phyloP scores from a whole-genome alignment of 2,329 filamentous ascomycete species.

The Pyricularia sp. region DNA sequence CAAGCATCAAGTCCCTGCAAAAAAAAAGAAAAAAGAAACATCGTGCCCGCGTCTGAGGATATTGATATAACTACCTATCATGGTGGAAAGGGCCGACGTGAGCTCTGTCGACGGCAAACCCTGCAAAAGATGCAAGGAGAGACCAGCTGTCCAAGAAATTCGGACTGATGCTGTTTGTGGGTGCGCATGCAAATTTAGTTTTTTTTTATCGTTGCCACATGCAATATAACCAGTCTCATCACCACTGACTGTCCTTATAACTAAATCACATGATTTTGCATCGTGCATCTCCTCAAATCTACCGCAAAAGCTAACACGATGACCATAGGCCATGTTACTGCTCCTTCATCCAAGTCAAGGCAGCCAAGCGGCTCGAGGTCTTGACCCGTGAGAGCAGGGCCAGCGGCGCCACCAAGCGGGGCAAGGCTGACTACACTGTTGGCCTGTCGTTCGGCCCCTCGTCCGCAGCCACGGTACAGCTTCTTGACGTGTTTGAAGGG shows the following conservation, averaged over 20 bases:
- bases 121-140: constrained; percentile 6
- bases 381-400: constrained; percentile 38
- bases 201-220: not conserved
- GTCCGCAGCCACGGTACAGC: constrained; percentile 66
- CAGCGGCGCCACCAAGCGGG: constrained; percentile 13
- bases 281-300: not conserved
- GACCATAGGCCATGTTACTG: constrained; percentile 62
- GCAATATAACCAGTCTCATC: not conserved
- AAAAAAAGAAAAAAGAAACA: too few relatives aligned
- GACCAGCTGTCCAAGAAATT: not conserved
- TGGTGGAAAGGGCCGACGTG: not conserved
- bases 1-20: not conserved
- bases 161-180: constrained; percentile 6
- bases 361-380: constrained; percentile 58
- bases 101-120: constrained; percentile 5
- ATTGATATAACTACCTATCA: not conserved
- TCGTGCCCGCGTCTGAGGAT: not conserved
- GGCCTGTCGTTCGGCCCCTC: constrained; percentile 78
- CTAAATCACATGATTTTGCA: not conserved
- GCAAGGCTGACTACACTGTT: constrained; percentile 47
- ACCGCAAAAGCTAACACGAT: not conserved
- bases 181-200: not conserved
- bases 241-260: not conserved
- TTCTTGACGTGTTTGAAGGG: constrained; percentile 55
- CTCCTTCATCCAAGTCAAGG: constrained; percentile 69